A percentile compares a stretch with the other conserved stretches of the same genome.
Evolutionary conservation across 108 stramenopile genomes (phyloP).

Genomic region (Nitzschia sp.): DNA sequence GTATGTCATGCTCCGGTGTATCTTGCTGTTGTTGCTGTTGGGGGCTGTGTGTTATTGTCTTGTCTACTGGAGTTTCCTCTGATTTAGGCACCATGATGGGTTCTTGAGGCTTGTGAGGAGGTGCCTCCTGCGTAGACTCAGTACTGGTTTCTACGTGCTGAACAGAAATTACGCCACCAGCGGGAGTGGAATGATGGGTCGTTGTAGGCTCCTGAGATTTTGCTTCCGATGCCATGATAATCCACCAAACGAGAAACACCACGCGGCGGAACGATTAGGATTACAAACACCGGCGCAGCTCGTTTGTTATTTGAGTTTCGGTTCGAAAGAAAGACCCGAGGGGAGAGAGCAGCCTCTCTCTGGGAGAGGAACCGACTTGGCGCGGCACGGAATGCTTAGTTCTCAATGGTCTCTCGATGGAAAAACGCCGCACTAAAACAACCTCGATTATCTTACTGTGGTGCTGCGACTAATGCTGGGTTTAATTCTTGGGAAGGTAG

Average conservation of each 20-base stretch:
- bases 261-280: not conserved
- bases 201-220: not conserved
- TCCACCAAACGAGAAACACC: not conserved
- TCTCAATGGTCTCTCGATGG: not conserved
- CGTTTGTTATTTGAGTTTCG: not conserved
- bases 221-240: not conserved
- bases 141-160: conserved; percentile 25
- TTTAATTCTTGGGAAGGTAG: not conserved
- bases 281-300: not conserved
- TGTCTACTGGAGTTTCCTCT: not conserved
- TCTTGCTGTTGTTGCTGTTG: not conserved
- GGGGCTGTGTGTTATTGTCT: not conserved
- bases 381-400: not conserved
- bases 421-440: not conserved
- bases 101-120: not conserved
- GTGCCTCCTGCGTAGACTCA: conserved; percentile 4
- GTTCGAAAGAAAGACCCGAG: not conserved
- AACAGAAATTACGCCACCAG: not conserved
- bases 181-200: not conserved
- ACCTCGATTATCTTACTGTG: not conserved
- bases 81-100: not conserved
- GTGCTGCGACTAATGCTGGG: not conserved
- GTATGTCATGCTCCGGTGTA: not conserved
- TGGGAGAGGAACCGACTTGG: conserved; percentile 8
- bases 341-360: not conserved